Conservation (phyloP, 2,329 filamentous ascomycete species). For the Arthroderma uncinatum region DNA sequence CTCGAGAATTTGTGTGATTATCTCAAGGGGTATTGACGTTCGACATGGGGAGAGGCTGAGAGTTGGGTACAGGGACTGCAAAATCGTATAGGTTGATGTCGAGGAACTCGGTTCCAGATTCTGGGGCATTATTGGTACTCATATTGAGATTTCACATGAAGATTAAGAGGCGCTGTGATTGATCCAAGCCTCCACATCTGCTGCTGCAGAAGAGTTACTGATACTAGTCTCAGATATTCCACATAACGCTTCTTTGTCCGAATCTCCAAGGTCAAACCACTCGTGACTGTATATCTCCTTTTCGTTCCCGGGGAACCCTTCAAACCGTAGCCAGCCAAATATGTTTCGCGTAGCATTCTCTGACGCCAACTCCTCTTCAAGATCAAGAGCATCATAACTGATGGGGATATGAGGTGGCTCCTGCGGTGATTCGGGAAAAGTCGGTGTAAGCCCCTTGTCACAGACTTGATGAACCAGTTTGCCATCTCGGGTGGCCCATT, state of each 20-base stretch:
- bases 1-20: too few species aligned
- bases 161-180: too few species aligned
- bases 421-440: neutral
- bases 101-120: too few species aligned
- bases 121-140: too few species aligned
- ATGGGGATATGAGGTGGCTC: conserved; percentile 5
- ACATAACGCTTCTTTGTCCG: conserved; percentile 7
- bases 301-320: conserved; percentile 12
- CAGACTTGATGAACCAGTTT: conserved; percentile 1
- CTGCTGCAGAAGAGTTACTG: too few species aligned
- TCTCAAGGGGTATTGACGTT: too few species aligned
- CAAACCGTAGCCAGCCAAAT: conserved; percentile 22
- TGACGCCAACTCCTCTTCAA: conserved; percentile 13
- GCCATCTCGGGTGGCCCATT: conserved; percentile 10
- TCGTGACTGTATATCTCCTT: conserved; percentile 9
- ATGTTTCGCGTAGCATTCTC: conserved; percentile 23
- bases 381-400: conserved; percentile 9
- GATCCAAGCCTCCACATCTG: too few species aligned
- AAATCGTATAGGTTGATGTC: too few species aligned
- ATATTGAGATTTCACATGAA: too few species aligned
- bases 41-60: too few species aligned
- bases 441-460: conserved; percentile 2
- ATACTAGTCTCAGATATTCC: neutral
- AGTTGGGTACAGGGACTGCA: too few species aligned
- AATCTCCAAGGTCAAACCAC: conserved; percentile 10